phyloP scores from a whole-genome alignment of 176 grass and related monocot species.

The sorghum (Sorghum bicolor) region DNA sequence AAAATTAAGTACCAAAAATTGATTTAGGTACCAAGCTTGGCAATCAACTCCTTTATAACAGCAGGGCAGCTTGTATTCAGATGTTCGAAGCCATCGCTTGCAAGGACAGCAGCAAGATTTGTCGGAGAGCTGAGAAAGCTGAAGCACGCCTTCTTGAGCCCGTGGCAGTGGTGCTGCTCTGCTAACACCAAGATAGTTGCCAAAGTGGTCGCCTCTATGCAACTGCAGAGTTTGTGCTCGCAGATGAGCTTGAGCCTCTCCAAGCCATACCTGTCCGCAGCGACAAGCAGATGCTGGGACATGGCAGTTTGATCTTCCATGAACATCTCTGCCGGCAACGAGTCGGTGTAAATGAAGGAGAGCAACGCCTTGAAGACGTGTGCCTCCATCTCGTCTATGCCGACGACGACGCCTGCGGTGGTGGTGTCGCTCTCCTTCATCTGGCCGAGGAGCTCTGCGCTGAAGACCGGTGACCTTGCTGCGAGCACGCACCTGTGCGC shows the following conservation, averaged over 20 bases:
- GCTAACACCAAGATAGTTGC: conserved; percentile 9
- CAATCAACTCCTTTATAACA: neutral
- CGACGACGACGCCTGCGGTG: neutral
- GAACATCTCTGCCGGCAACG: neutral
- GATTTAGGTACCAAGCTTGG: neutral
- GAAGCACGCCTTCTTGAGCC: neutral
- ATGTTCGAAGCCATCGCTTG: neutral
- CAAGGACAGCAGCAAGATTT: neutral
- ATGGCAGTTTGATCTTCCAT: neutral
- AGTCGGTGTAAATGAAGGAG: conserved; percentile 38
- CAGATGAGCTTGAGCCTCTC: neutral
- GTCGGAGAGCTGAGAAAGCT: neutral
- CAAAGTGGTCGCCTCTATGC: conserved; percentile 3
- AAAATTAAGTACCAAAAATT: neutral
- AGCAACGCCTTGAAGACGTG: conserved; percentile 33
- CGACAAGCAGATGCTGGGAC: conserved; percentile 38
- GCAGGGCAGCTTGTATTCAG: neutral
- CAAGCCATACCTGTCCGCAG: conserved; percentile 34
- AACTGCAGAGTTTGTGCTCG: neutral
- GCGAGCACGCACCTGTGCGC: conserved; percentile 30
- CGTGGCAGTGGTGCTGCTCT: neutral
- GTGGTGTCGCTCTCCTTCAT: neutral
- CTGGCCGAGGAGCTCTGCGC: neutral
- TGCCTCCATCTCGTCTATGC: conserved; percentile 15
- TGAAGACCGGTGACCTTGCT: neutral